phyloP scores from a whole-genome alignment of 371 early-diverging fungal species.

The Mortierella sp. region DNA sequence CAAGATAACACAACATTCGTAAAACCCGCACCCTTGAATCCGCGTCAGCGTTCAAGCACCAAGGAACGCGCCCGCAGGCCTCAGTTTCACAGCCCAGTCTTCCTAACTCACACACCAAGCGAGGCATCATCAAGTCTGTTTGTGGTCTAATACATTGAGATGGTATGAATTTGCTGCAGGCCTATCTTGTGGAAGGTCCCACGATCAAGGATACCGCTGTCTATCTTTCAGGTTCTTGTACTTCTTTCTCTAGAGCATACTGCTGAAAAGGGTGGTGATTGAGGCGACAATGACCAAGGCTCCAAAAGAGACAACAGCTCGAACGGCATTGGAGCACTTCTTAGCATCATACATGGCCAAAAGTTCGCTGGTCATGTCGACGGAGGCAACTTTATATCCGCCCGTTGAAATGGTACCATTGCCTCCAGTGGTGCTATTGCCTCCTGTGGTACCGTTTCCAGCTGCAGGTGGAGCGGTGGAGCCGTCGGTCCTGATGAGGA shows the following conservation, averaged over 20 bases:
- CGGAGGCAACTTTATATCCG: slow-evolving; percentile 5
- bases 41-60: too few relatives aligned
- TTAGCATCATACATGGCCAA: slow-evolving; percentile 36
- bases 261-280: slow-evolving; percentile 19
- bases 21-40: too few relatives aligned
- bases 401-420: not conserved
- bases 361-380: slow-evolving; percentile 28
- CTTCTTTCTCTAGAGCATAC: slow-evolving; percentile 18
- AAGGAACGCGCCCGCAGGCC: too few relatives aligned
- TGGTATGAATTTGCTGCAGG: too few relatives aligned
- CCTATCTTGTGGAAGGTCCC: too few relatives aligned
- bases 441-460: slow-evolving; percentile 1
- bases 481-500: slow-evolving; percentile 9
- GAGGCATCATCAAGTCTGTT: too few relatives aligned
- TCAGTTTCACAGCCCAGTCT: too few relatives aligned
- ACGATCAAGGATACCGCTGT: too few relatives aligned
- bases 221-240: too few relatives aligned
- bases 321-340: slow-evolving; percentile 25
- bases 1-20: too few relatives aligned
- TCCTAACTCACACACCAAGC: too few relatives aligned
- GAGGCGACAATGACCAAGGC: slow-evolving; percentile 27
- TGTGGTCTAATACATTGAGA: too few relatives aligned
- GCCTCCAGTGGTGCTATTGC: slow-evolving; percentile 1
- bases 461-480: slow-evolving; percentile 5
- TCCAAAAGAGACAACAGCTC: slow-evolving; percentile 21